These are phyloP conservation scores for Myochromella boudieri DNA, from an alignment of 768 basidiomycete species.

Conservation along the genomic window DNA sequence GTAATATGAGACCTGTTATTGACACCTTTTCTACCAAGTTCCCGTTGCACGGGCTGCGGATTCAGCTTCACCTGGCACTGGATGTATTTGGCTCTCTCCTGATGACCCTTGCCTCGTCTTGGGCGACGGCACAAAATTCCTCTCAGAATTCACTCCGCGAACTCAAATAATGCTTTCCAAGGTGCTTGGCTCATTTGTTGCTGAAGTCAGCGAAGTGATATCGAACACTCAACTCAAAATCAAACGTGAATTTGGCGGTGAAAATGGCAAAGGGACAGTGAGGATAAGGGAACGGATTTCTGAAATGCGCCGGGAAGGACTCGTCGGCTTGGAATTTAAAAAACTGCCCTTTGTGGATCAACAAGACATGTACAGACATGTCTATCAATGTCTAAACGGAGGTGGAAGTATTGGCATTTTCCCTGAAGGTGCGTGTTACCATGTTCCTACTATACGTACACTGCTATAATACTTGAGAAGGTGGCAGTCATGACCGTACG, in stretches of 20 bases:
- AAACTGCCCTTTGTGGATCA: constrained; percentile 89
- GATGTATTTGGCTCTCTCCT: constrained; percentile 66
- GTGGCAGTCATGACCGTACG: constrained; percentile 97
- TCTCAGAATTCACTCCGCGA: constrained; percentile 65
- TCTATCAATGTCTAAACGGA: constrained; percentile 82
- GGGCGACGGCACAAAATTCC: constrained; percentile 82
- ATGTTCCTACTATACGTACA: not conserved
- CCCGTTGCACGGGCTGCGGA: constrained; percentile 93
- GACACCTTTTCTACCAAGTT: constrained; percentile 47
- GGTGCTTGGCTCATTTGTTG: constrained; percentile 68
- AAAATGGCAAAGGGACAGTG: constrained; percentile 70
- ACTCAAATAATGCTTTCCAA: constrained; percentile 91
- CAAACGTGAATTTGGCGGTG: constrained; percentile 86
- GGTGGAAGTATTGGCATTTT: constrained; percentile 96
- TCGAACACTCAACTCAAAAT: constrained; percentile 84
- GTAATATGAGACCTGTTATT: not conserved
- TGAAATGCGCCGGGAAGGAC: constrained; percentile 55
- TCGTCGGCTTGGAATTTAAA: constrained; percentile 75
- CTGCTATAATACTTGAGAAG: constrained; percentile 41
- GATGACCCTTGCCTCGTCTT: constrained; percentile 80
- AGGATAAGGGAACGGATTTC: constrained; percentile 66
- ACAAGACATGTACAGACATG: constrained; percentile 90
- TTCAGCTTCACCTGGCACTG: constrained; percentile 72
- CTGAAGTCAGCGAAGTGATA: constrained; percentile 85
- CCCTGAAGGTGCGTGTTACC: constrained; percentile 82